Conservation (phyloP, 2,329 filamentous ascomycete genomes). For the Aspergillus ochraceus region DNA sequence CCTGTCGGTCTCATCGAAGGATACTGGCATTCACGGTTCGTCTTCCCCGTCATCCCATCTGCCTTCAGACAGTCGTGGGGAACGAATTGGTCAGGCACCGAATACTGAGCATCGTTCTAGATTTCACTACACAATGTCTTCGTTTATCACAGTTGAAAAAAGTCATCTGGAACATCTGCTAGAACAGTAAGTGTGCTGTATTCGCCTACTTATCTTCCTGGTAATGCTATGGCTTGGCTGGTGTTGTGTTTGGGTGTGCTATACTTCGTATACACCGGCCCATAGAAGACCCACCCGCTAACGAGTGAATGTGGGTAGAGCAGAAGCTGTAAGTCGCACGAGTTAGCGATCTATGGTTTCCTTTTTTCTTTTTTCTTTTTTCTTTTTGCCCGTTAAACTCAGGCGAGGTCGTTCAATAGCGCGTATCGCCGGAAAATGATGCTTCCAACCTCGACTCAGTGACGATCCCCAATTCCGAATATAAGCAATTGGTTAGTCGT, state of each 20-base stretch:
- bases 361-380: not conserved
- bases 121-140: slow-evolving; percentile 23
- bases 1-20: not conserved
- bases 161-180: slow-evolving; percentile 62
- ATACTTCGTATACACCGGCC: not conserved
- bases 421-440: slow-evolving; percentile 40
- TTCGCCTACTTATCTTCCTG: not conserved
- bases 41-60: not conserved
- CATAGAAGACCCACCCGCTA: not conserved
- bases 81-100: not conserved
- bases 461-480: slow-evolving; percentile 60
- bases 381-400: not conserved
- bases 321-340: slow-evolving; percentile 12
- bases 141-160: slow-evolving; percentile 59
- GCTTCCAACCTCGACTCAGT: slow-evolving; percentile 45
- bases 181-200: slow-evolving; percentile 53
- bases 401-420: slow-evolving; percentile 28
- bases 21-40: not conserved
- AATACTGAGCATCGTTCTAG: not conserved
- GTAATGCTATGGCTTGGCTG: not conserved
- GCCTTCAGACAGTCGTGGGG: not conserved
- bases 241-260: not conserved
- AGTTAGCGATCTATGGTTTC: not conserved
- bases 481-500: slow-evolving; percentile 57
- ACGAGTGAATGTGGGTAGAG: slow-evolving; percentile 5